Evolutionary conservation across 176 grass and related monocot species (phyloP).

Genomic region (Bothriochloa decipiens): DNA sequence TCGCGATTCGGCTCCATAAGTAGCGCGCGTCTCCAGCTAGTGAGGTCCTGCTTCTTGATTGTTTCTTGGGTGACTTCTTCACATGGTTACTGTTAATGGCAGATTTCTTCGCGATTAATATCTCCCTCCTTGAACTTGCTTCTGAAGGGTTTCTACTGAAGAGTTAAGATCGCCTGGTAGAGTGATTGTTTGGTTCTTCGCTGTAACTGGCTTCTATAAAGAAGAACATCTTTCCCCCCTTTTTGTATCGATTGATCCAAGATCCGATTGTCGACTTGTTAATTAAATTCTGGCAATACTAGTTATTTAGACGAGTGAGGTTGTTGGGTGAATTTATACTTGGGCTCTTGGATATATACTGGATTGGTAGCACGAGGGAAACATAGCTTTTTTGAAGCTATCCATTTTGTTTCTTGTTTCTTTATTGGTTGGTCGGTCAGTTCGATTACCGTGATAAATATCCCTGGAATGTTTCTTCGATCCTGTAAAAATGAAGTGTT

Average conservation of each 20-base stretch:
- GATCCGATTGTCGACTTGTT: conserved; percentile 1
- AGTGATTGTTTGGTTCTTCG: conserved; percentile 11
- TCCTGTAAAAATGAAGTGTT: neutral
- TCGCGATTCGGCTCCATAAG: conserved; percentile 17
- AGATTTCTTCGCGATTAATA: neutral
- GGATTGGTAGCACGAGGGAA: neutral
- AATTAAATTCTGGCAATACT: conserved; percentile 4
- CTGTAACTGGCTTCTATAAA: neutral
- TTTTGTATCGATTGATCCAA: conserved; percentile 21
- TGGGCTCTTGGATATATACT: conserved; percentile 1
- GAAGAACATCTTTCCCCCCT: neutral
- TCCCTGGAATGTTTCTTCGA: neutral
- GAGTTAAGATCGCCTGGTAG: conserved; percentile 20
- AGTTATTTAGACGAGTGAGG: neutral
- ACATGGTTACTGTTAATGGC: neutral
- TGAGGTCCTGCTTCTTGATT: conserved; percentile 18
- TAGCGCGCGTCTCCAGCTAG: conserved; percentile 8
- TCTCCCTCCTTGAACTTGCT: neutral
- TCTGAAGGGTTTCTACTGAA: neutral
- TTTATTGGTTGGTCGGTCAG: neutral
- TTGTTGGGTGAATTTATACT: neutral
- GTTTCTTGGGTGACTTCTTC: conserved; percentile 16
- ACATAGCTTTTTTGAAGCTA: neutral
- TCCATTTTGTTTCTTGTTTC: neutral
- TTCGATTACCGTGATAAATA: neutral